phyloP scores from a whole-genome alignment of 1,139 yeast genomes.

The Protomyces lactucae-debilis region DNA sequence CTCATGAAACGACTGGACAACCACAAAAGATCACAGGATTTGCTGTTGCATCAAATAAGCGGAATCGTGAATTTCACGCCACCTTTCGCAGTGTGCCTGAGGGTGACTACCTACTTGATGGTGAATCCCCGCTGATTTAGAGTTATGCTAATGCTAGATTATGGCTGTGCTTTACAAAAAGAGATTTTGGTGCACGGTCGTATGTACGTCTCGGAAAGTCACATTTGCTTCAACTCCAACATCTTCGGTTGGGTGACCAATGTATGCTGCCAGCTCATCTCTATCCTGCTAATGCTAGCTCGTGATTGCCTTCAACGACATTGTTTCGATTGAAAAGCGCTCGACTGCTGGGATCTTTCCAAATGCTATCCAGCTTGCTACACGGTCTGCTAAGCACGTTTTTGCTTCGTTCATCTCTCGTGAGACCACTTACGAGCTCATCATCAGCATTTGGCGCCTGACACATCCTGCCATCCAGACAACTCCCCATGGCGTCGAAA shows the following conservation, averaged over 20 bases:
- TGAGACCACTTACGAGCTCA: conserved; percentile 67
- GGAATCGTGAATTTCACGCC: conserved; percentile 76
- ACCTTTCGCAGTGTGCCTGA: conserved; percentile 64
- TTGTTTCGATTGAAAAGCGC: conserved; percentile 68
- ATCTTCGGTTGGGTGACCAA: conserved; percentile 90
- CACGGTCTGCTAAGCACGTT: conserved; percentile 55
- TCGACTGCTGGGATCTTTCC: conserved; percentile 87
- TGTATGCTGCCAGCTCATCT: conserved; percentile 27
- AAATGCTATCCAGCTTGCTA: conserved; percentile 76
- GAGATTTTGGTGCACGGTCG: conserved; percentile 92
- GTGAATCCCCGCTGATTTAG: background rate
- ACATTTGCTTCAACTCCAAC: conserved; percentile 86
- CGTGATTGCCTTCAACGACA: conserved; percentile 66
- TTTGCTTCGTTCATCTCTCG: conserved; percentile 87
- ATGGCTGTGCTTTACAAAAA: conserved; percentile 80
- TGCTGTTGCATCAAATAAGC: conserved; percentile 56
- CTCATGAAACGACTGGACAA: conserved; percentile 5
- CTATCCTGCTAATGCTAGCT: conserved; percentile 36
- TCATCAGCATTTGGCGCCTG: conserved; percentile 44
- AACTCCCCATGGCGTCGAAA: conserved; percentile 45
- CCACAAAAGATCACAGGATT: conserved; percentile 39
- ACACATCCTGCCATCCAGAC: conserved; percentile 41
- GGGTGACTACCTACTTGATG: conserved; percentile 65
- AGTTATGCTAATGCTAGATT: conserved; percentile 46
- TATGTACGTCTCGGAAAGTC: conserved; percentile 71